Evolutionary conservation across 139 green algal species (phyloP), one percentile per base, ranked within the genome.

Genomic region (Astrephomene gubernaculifera): DNA sequence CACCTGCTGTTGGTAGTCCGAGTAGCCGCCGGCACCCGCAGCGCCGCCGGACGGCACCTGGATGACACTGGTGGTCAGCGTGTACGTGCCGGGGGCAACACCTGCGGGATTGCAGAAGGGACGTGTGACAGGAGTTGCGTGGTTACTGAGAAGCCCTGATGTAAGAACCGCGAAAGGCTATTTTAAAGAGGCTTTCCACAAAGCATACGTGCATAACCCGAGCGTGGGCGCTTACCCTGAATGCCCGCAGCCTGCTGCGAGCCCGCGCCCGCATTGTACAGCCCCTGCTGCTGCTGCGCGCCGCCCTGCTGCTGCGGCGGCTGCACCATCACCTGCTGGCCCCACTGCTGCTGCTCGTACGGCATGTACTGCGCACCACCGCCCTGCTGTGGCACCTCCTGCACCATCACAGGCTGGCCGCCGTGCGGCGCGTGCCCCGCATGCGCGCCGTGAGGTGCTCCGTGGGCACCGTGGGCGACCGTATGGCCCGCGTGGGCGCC

Each of bases 291-390:
- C 63, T 65, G 63, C 78, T 84, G 78, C 24, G 25, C 78, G 27
- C 29, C 60, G 31, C 60, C 60, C 60, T 61, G 39, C 31, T 45
- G 39, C 78, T 74, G 78, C 60, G 39, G 76, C 63, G 64, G 78
- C 78, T 74, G 76, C 39, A 83, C 76, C 4, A 83, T 83, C 6
- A 73, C 60, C 39, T 61, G 39, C 39, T 44, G n/a, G 9, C 41
- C 39, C 76, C 71, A 80, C 57, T 70, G 75, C 60, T 83, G 78
- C 78, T 84, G 78, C 31, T 84, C 78, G 78, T 84, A 84, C 63
- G 64, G 78, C 25, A 86, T 70, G 44, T 86, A 86, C 67, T 73
- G 79, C 49, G 33, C 8, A 3, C n/a, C n/a, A n/a, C 44, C 60
- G 31, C 27, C 61, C 63, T 84, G 79, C 79, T 69, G 65, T 22